Evolutionary conservation across 2,329 filamentous ascomycete genomes (phyloP).

Genomic region (Purpureocillium takamizusanense): DNA sequence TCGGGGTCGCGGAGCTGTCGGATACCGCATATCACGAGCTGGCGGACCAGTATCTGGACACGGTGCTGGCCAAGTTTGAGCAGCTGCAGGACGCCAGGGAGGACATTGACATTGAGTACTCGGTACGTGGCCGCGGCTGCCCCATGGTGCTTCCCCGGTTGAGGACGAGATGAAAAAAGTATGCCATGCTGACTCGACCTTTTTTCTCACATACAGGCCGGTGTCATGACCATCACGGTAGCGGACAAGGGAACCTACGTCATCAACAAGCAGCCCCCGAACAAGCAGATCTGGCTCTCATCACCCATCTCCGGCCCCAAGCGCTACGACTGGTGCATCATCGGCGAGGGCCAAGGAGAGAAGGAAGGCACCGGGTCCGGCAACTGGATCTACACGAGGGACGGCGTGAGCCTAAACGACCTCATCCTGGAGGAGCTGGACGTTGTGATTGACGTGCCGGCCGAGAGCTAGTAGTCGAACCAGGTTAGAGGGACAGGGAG

Average conservation of each 20-base stretch:
- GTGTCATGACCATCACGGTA: constrained; percentile 71
- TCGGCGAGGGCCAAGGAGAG: constrained; percentile 58
- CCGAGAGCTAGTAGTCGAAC: constrained; percentile 15
- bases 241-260: constrained; percentile 73
- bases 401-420: constrained; percentile 66
- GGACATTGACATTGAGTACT: constrained; percentile 82
- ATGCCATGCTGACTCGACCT: too few species aligned
- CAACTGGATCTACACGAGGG: constrained; percentile 81
- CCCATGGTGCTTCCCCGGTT: too few species aligned
- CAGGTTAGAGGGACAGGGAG: not conserved
- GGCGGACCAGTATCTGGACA: constrained; percentile 65
- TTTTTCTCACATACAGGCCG: too few species aligned
- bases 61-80: constrained; percentile 54
- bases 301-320: constrained; percentile 88
- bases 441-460: constrained; percentile 42
- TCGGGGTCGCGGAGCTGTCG: constrained; percentile 53
- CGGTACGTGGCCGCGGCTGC: constrained; percentile 42
- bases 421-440: constrained; percentile 70
- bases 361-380: constrained; percentile 69
- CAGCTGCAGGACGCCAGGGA: constrained; percentile 61
- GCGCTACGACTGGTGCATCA: constrained; percentile 81
- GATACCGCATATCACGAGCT: constrained; percentile 67
- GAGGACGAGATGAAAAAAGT: too few species aligned
- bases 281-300: constrained; percentile 95
- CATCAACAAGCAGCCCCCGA: constrained; percentile 96